Conservation (phyloP, 73 alveolate genomes). For the Paramecium octaurelia region DNA sequence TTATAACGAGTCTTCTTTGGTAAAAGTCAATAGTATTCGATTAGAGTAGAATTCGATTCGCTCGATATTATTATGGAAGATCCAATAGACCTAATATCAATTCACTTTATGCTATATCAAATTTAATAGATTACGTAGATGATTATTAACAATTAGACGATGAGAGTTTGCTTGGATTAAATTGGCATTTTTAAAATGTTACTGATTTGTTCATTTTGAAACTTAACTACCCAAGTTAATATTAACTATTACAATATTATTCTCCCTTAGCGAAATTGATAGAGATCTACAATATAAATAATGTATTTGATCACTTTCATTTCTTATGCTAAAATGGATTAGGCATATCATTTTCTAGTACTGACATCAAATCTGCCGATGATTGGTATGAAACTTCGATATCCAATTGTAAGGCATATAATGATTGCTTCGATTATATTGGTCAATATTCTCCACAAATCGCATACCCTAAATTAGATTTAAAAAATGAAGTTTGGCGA, state of each 20-base stretch:
- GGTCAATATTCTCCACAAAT: not conserved
- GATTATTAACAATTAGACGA: not conserved
- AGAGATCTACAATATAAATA: not conserved
- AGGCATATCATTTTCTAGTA: not conserved
- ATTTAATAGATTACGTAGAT: not conserved
- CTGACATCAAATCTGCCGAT: no score
- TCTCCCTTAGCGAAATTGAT: not conserved
- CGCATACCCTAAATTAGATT: not conserved
- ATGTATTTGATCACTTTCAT: not conserved
- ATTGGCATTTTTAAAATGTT: not conserved
- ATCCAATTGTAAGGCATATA: not conserved
- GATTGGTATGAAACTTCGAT: not conserved
- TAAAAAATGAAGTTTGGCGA: not conserved
- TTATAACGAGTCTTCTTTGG: not conserved
- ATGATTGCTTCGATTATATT: not conserved
- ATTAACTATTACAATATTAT: not conserved
- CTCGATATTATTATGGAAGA: not conserved
- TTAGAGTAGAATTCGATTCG: not conserved
- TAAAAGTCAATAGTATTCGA: not conserved
- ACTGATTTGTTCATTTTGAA: not conserved
- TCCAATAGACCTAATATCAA: not conserved
- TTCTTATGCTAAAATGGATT: not conserved
- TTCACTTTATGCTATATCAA: not conserved
- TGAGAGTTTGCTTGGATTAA: not conserved
- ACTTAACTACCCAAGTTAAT: not conserved